phyloP scores from a whole-genome alignment of 225 moss, liverwort and hornwort species.

The Bryoerythrophyllum caledonicum region DNA sequence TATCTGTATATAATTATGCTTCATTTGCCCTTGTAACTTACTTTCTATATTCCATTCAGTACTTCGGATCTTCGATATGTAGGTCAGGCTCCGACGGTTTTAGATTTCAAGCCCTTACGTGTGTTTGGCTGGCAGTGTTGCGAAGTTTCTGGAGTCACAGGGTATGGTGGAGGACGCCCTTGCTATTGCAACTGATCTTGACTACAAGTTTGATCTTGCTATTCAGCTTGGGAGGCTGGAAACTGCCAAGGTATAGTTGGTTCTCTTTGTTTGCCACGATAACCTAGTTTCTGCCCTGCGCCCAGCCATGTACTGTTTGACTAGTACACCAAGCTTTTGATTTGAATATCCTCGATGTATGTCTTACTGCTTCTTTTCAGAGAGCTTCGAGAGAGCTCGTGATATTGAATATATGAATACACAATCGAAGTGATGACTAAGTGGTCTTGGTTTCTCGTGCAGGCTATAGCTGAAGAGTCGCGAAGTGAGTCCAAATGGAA shows the following conservation, averaged over 20 bases:
- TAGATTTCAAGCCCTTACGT: constrained; percentile 8
- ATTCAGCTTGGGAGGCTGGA: constrained; percentile 93
- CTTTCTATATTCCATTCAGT: background rate
- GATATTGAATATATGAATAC: background rate
- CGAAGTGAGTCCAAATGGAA: constrained; percentile 99
- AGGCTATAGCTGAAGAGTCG: constrained; percentile 88
- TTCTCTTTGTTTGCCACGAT: background rate
- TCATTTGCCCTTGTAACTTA: background rate
- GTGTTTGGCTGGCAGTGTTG: constrained; percentile 58
- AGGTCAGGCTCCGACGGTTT: background rate
- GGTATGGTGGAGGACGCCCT: constrained; percentile 94
- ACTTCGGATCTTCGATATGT: background rate
- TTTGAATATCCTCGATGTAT: background rate
- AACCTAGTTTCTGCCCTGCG: background rate
- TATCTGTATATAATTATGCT: background rate
- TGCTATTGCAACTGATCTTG: constrained; percentile 80
- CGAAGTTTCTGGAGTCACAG: constrained; percentile 92
- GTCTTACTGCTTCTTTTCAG: background rate
- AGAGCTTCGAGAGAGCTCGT: background rate
- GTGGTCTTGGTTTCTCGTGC: constrained; percentile 16
- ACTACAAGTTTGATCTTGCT: constrained; percentile 92
- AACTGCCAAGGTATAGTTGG: constrained; percentile 63
- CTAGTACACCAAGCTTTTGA: background rate
- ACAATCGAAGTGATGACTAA: background rate
- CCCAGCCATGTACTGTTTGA: background rate